A percentile compares a stretch with the other conserved stretches of the same genome.
These are phyloP conservation scores for Spergularia bocconei DNA, from an alignment of 148 eudicot species.

Conservation along the genomic window DNA sequence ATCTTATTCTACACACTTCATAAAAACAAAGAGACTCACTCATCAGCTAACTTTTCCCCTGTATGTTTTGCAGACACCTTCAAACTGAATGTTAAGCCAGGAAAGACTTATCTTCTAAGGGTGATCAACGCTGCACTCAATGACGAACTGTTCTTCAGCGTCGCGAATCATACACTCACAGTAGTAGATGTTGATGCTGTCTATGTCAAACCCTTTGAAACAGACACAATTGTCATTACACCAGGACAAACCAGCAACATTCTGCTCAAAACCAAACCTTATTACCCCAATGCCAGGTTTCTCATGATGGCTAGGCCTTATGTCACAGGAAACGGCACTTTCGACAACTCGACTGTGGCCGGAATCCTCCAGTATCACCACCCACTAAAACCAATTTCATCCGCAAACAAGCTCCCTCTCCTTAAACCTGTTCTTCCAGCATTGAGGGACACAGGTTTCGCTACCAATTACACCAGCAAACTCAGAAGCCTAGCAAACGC, in stretches of 20 bases:
- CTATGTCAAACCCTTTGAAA: conserved; percentile 46
- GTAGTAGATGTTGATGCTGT: conserved; percentile 50
- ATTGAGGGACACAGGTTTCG: conserved; percentile 38
- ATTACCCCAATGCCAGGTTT: conserved; percentile 33
- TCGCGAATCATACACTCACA: conserved; percentile 53
- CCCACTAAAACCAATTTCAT: conserved; percentile 2
- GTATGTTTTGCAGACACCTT: conserved; percentile 34
- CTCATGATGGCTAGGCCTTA: conserved; percentile 49
- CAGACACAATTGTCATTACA: conserved; percentile 39
- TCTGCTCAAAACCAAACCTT: conserved; percentile 38
- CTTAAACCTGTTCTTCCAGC: conserved; percentile 37
- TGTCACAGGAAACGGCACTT: conserved; percentile 42
- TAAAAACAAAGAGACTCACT: not conserved
- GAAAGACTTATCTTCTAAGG: conserved; percentile 47
- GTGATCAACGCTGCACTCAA: conserved; percentile 57
- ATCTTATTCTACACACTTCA: no score
- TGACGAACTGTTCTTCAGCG: conserved; percentile 53
- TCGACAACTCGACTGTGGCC: conserved; percentile 52
- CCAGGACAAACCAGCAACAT: conserved; percentile 58
- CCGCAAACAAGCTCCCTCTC: conserved; percentile 29
- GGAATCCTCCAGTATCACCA: conserved; percentile 41
- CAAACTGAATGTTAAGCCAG: conserved; percentile 46
- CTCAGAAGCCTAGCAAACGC: conserved; percentile 40
- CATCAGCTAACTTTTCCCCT: not conserved
- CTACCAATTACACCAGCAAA: conserved; percentile 33